Conservation (phyloP, 768 basidiomycete species). For the Hebeloma cylindrosporum region DNA sequence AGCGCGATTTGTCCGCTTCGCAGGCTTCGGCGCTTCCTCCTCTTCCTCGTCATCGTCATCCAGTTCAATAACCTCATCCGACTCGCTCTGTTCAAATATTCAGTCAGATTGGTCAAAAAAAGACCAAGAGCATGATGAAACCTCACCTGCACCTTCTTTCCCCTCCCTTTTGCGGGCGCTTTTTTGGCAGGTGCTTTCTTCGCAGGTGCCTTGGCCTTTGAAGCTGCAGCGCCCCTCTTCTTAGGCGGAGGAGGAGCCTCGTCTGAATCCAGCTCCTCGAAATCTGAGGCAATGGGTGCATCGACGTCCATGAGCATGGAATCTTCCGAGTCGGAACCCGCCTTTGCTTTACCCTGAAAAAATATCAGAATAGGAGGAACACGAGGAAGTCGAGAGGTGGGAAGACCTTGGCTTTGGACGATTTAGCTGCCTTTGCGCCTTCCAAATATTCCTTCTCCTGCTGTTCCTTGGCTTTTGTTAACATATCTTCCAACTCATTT, state of each 20-base stretch:
- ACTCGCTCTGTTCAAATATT: slow-evolving; percentile 35
- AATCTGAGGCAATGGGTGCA: slow-evolving; percentile 44
- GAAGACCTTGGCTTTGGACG: slow-evolving; percentile 45
- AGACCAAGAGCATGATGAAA: not conserved
- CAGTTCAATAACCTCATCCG: slow-evolving; percentile 52
- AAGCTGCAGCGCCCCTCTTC: slow-evolving; percentile 38
- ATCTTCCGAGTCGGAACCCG: slow-evolving; percentile 58
- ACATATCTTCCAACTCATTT: slow-evolving; percentile 69
- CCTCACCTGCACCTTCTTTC: slow-evolving; percentile 17
- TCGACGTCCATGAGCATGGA: slow-evolving; percentile 82
- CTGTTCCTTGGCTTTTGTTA: slow-evolving; percentile 67
- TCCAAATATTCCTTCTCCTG: slow-evolving; percentile 65
- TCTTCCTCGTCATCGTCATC: slow-evolving; percentile 51
- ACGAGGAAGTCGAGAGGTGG: not conserved
- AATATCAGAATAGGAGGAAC: not conserved
- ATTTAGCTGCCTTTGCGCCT: slow-evolving; percentile 37
- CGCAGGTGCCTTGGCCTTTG: slow-evolving; percentile 31
- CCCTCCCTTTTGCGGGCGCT: slow-evolving; percentile 36
- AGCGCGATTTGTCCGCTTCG: slow-evolving; percentile 62
- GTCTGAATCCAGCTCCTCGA: slow-evolving; percentile 50
- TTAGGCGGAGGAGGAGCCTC: slow-evolving; percentile 43
- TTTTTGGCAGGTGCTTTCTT: slow-evolving; percentile 44
- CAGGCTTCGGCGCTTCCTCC: slow-evolving; percentile 46
- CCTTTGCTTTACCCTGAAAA: slow-evolving; percentile 52
- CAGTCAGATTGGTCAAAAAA: not conserved